Evolutionary conservation across 805 yeast species (phyloP), one percentile per base, ranked within the genome.

Genomic region (Cyberlindnera subsufficiens): DNA sequence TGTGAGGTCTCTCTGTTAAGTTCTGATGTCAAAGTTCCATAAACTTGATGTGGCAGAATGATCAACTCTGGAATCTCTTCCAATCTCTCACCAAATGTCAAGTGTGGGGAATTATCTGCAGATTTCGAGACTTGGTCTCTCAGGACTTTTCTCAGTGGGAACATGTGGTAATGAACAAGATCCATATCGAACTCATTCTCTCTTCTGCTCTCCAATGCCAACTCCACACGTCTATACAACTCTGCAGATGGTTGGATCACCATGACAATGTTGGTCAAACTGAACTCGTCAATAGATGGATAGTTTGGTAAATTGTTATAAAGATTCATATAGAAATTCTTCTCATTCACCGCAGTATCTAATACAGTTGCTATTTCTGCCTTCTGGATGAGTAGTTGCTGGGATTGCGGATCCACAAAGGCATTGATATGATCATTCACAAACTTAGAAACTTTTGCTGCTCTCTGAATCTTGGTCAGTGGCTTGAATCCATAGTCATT

Each of bases 171-270:
- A 40, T 70, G 53, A 4, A 69, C 55, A 3, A 77, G 55, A 35
- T 77, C 82, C 81, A 76, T 75, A 52, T 77, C 82, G 49, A 67
- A 75, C 30, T 76, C 79, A n/a, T 56, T 47, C 1, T 43, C 27
- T 4, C 45, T 32, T 41, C 67, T 63, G 4, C 60, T 44, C 43
- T 48, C 48, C 55, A 58, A 40, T 35, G 60, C 42, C 45, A 58
- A 20, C 8, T 35, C 14, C 3, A 55, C 49, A 31, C 42, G 47
- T 3, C 53, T 42, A 42, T 50, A 66, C 14, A 54, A 31, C n/a
- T 47, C 44, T 5, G 36, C 38, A 3, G 61, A 65, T 3, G 87
- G 87, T 32, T 65, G 68, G n/a, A 80, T 62, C 6, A 81, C 82
- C 81, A 82, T 80, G 5, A 82, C 56, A 46, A 75, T 77, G 35